Evolutionary conservation across 2,329 filamentous ascomycete genomes (phyloP).

Genomic region (Colletotrichum sansevieriae): DNA sequence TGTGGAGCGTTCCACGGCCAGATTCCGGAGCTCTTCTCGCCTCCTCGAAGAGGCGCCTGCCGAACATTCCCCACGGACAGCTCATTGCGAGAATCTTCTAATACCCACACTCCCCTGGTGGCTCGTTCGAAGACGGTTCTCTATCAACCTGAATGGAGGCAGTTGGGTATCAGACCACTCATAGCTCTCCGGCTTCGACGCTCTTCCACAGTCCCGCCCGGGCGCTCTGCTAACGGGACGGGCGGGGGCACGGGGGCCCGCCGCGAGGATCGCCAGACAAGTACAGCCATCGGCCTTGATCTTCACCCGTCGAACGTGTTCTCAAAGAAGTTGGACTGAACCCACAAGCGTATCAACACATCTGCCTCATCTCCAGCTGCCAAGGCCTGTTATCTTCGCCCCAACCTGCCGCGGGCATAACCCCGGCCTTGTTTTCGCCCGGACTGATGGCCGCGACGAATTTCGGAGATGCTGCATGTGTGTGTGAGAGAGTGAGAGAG

Average conservation of each 20-base stretch:
- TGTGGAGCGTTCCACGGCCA: constrained; percentile 25
- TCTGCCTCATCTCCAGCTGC: background rate
- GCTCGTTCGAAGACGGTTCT: too few relatives aligned
- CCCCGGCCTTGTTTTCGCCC: constrained; percentile 16
- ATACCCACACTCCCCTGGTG: constrained; percentile 16
- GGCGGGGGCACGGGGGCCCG: background rate
- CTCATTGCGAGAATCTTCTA: constrained; percentile 36
- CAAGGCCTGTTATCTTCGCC: constrained; percentile 2
- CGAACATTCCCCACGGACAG: constrained; percentile 12
- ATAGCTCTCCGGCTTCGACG: background rate
- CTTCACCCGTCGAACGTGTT: background rate
- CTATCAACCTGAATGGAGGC: background rate
- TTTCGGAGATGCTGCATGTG: background rate
- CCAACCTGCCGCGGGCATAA: constrained; percentile 14
- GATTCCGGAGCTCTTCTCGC: constrained; percentile 26
- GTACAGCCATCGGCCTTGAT: constrained; percentile 18
- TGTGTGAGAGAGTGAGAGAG: too few relatives aligned
- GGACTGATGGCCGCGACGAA: constrained; percentile 12
- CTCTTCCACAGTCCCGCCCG: constrained; percentile 22
- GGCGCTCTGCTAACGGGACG: constrained; percentile 13
- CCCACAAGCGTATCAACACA: background rate
- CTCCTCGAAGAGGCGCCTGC: background rate
- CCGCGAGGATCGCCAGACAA: constrained; percentile 10
- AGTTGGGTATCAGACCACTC: background rate
- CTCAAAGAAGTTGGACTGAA: too few relatives aligned